Base-by-base conservation (phyloP, 768 basidiomycete genomes). In the Mycena sanguinolenta region DNA sequence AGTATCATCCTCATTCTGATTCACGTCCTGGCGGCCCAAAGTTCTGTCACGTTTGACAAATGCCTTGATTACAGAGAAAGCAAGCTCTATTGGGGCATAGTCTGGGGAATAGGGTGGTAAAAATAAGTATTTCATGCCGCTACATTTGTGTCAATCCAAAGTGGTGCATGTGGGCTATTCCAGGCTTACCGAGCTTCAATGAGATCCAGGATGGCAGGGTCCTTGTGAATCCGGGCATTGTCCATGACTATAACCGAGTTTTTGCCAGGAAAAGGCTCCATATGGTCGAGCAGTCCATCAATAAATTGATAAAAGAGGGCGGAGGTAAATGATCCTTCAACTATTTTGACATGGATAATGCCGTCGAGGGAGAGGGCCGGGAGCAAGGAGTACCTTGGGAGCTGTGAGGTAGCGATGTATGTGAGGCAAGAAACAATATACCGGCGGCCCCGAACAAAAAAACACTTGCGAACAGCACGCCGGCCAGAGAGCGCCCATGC, bases 61-160 rank as follows among this genome's bases (percentile, higher is more conserved):
- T 2, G 64, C 54, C 42, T 75, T 63, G 78, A 73, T 73, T 6
- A 50, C n/a, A 36, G 73, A 75, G 77, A 81, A 68, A 21, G 69
- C 66, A 59, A 72, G 60, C 42, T 82, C 80, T 54, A 83, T 82
- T 0, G 82, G 82, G 62, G 82, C 82, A 53, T 74, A 77, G 65
- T 83, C 80, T 3, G 80, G 82, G 4, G 79, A 83, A 64, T 83
- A 83, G 8, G 81, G 77, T 12, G 80, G 81, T 0, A 83, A 75
- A 66, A 75, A 84, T 34, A 74, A 49, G 10, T 73, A 49, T 17
- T 49, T 32, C 74, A 78, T 77, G 14, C 73, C 73, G 13, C 71
- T 74, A 44, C n/a, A n/a, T n/a, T n/a, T n/a, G 32, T 44, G 16
- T 5, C 60, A 5, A 19, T 49, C 4, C 32, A 9, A 30, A 30